Evolutionary conservation across 352 stramenopile species (phyloP), one percentile per base, ranked within the genome.

Genomic region (Globisporangium iwayamae): DNA sequence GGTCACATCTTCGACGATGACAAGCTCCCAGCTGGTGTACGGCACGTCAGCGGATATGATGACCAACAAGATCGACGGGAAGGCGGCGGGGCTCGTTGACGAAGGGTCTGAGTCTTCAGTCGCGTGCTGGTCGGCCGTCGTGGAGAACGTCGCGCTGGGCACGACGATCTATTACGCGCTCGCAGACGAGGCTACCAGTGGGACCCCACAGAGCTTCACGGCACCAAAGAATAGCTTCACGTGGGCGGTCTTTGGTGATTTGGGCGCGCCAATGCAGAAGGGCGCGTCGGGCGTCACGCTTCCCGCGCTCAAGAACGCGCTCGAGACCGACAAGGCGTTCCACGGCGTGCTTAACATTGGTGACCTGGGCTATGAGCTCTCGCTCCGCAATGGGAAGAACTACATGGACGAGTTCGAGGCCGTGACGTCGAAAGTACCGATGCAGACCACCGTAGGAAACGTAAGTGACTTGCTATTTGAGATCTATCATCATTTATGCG

Each of bases 171-270:
- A 80, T 63, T 92, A 92, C 64, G 72, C 76, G 22, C 56, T 89
- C n/a, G 71, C 76, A 52, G 66, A 32, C 45, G 67, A 67, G 36
- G 54, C 55, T 36, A 51, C 13, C 6, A 25, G 43, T 45, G 39
- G 51, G 4, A 41, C 10, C 9, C 56, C 70, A 1, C 68, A 73
- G 58, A 85, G 74, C 67, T 90, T 90, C 56, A 81, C 75, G n/a
- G 69, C 80, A 13, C 75, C 81, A 0, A 55, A 56, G 3, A 62
- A 48, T 34, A 68, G 71, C 38, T 75, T 85, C 47, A 90, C 83
- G 66, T 93, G 84, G 84, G 84, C 81, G 0, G 79, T 93, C 47
- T 93, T 91, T 70, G 84, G 84, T 4, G 84, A 93, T 47, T 70
- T 93, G 60, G 82, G 77, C 0, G 78, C 80, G 0, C 76, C 79